These are phyloP conservation scores for Candida gorgasii DNA, from an alignment of 805 yeast genomes.

Conservation along the genomic window DNA sequence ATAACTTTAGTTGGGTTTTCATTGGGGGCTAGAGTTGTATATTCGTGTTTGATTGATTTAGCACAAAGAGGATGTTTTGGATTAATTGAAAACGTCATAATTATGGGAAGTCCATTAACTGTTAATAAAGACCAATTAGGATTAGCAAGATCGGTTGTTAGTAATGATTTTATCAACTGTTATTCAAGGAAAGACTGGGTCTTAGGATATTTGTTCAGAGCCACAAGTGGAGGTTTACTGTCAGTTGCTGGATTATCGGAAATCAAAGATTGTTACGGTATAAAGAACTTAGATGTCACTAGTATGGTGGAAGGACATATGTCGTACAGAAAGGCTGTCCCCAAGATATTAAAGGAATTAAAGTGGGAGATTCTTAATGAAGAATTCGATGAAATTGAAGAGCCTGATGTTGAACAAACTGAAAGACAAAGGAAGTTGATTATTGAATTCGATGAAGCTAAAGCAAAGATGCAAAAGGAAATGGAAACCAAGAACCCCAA, in stretches of 20 bases:
- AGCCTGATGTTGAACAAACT: conserved; percentile 85
- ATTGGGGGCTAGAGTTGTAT: conserved; percentile 87
- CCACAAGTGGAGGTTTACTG: conserved; percentile 91
- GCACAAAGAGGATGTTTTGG: conserved; percentile 87
- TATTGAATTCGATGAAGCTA: conserved; percentile 83
- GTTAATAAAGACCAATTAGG: conserved; percentile 75
- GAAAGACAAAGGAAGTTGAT: conserved; percentile 83
- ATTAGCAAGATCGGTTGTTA: conserved; percentile 78
- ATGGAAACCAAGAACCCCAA: conserved; percentile 26
- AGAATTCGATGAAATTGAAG: conserved; percentile 93
- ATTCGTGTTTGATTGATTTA: conserved; percentile 83
- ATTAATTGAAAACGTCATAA: conserved; percentile 79
- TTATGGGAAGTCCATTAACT: conserved; percentile 88
- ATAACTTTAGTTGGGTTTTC: conserved; percentile 91
- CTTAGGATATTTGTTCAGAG: conserved; percentile 89
- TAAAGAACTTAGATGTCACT: conserved; percentile 88
- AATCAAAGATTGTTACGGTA: conserved; percentile 57
- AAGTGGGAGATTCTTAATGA: conserved; percentile 86
- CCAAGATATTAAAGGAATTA: conserved; percentile 64
- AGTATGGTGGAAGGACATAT: conserved; percentile 90
- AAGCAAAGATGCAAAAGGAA: conserved; percentile 56
- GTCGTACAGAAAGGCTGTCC: conserved; percentile 96
- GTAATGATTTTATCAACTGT: conserved; percentile 89
- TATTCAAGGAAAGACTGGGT: conserved; percentile 95
- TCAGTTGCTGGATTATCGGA: conserved; percentile 90